Evolutionary conservation across 306 rosid genomes (phyloP).

Genomic region (Cyclanthera cordifolia): DNA sequence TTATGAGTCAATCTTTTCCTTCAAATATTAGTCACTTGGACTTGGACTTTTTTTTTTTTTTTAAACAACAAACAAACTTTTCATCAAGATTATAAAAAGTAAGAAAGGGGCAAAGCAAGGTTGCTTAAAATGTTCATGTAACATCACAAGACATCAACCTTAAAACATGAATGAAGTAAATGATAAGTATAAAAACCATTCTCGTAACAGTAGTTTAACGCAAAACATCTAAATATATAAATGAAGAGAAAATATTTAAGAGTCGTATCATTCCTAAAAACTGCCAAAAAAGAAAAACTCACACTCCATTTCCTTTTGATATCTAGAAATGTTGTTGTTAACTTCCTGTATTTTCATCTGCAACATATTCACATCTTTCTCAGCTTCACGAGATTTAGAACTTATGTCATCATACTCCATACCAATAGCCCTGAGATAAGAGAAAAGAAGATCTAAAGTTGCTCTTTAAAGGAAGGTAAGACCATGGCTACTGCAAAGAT

Average conservation of each 20-base stretch:
- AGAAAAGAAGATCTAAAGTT: not conserved
- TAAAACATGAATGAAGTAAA: not conserved
- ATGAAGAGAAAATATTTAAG: not conserved
- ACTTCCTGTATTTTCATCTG: slow-evolving; percentile 67
- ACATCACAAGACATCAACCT: not conserved
- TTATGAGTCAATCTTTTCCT: not conserved
- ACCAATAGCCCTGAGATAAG: slow-evolving; percentile 35
- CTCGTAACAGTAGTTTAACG: not conserved
- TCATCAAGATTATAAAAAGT: not conserved
- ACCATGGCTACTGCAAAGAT: not conserved
- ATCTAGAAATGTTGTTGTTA: slow-evolving; percentile 45
- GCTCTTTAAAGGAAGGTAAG: not conserved
- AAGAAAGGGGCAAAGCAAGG: not conserved
- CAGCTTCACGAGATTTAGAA: slow-evolving; percentile 60
- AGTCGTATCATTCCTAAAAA: not conserved
- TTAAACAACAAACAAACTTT: too few species aligned
- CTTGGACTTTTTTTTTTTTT: not conserved
- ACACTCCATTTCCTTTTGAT: slow-evolving; percentile 74
- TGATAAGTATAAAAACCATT: slow-evolving; percentile 3
- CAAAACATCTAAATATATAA: not conserved
- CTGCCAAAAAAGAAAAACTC: slow-evolving; percentile 20
- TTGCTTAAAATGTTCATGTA: not conserved
- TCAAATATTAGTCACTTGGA: not conserved
- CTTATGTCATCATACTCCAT: slow-evolving; percentile 62
- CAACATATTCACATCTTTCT: slow-evolving; percentile 71